Evolutionary conservation across 176 grass and related monocot species (phyloP), one percentile per base, ranked within the genome.

Genomic region (Oryza punctata): DNA sequence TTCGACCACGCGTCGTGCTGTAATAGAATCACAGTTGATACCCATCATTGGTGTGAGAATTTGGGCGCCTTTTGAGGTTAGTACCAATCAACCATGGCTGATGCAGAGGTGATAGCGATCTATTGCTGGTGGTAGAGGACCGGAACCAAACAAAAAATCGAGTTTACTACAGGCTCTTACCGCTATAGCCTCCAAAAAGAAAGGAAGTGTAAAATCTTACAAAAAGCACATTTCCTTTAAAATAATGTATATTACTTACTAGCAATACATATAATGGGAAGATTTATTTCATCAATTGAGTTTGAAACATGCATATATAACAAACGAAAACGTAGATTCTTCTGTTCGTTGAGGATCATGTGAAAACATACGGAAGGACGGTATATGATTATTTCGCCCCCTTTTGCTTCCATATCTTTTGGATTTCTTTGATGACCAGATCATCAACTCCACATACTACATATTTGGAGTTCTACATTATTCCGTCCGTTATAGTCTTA

Each of bases 401-500:
- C 0, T 50, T 12, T 9, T 3, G 1, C 3, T 19, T 30, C 78
- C 45, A 44, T 60, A 69, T 38, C 16, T 71, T 14, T n/a, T 64
- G 59, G 61, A 75, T 24, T 65, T 85, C 64, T 40, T 24, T 63
- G 2, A 67, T 38, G 25, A 30, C 54, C 72, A 16, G 18, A 14
- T 26, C 25, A 14, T 26, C 25, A 59, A 41, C 73, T 14, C 67
- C 19, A 78, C n/a, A 12, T 52, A 37, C 35, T 37, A 37, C 35
- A 59, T 59, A n/a, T 59, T 0, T 19, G 19, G 57, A 70, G 78
- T 32, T 21, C n/a, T 84, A 15, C 12, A 29, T 63, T 75, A 12
- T 80, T 49, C 74, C 13, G 60, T 67, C 18, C 5, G 12, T 10
- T 16, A 67, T 16, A 67, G 88, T 82, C 88, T 61, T 86, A 86